Conservation (phyloP, 2,329 filamentous ascomycete genomes). For the Ophiostoma ips region DNA sequence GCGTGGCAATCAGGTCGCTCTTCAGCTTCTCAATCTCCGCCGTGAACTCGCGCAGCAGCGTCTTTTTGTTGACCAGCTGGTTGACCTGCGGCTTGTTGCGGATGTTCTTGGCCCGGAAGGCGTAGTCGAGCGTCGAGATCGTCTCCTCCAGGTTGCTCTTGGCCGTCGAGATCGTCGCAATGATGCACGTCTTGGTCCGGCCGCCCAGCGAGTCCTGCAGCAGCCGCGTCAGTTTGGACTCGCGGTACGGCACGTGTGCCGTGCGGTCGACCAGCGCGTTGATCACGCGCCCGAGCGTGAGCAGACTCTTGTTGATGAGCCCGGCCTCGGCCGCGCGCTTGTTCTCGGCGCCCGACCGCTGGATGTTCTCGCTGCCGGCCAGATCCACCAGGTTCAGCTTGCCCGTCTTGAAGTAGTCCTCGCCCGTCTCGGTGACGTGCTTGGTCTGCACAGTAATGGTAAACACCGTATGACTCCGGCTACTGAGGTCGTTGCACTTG, state of each 20-base stretch:
- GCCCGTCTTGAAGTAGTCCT: conserved; percentile 79
- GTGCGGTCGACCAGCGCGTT: conserved; percentile 88
- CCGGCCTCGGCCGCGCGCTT: conserved; percentile 93
- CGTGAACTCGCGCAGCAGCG: conserved; percentile 77
- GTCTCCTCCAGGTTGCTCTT: conserved; percentile 96
- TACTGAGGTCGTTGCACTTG: conserved; percentile 98
- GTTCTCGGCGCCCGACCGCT: conserved; percentile 92
- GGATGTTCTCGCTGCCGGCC: conserved; percentile 95
- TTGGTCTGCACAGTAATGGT: conserved; percentile 90
- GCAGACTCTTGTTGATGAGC: conserved; percentile 91
- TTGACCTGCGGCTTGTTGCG: conserved; percentile 96
- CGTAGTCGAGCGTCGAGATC: conserved; percentile 94
- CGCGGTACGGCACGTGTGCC: conserved; percentile 78
- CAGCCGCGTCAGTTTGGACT: conserved; percentile 89
- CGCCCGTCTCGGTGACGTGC: conserved; percentile 63
- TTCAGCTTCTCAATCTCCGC: conserved; percentile 89
- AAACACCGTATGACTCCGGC: conserved; percentile 92
- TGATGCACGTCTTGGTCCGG: conserved; percentile 95
- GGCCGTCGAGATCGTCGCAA: conserved; percentile 87
- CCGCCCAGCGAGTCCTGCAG: conserved; percentile 95
- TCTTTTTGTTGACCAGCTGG: conserved; percentile 84
- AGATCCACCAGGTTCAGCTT: conserved; percentile 95
- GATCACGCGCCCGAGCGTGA: conserved; percentile 91
- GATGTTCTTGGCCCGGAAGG: conserved; percentile 96
- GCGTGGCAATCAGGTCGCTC: conserved; percentile 80